Percentiles rank a stretch among this genome's conserved stretches.
Conservation (phyloP, 306 rosid species). For the Styphnolobium japonicum region DNA sequence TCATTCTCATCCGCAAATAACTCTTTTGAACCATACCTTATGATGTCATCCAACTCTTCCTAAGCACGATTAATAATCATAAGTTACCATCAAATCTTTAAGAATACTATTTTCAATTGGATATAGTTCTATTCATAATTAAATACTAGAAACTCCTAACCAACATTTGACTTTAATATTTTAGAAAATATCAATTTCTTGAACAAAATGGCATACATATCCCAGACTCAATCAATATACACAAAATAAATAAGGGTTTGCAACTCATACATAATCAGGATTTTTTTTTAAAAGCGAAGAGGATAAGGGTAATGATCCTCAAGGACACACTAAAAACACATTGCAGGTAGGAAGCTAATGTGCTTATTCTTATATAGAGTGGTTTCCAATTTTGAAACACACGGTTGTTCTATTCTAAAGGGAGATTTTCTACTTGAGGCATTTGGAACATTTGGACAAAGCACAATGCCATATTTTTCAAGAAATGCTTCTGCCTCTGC, state of each 20-base stretch:
- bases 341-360: background rate
- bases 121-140: background rate
- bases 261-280: background rate
- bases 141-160: conserved; percentile 13
- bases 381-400: background rate
- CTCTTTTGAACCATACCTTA: conserved; percentile 95
- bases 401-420: background rate
- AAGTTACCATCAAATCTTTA: conserved; percentile 32
- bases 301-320: background rate
- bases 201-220: background rate
- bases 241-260: background rate
- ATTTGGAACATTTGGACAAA: background rate
- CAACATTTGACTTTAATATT: background rate
- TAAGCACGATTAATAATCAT: conserved; percentile 30
- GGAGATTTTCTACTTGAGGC: background rate
- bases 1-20: conserved; percentile 96
- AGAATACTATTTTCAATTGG: conserved; percentile 1
- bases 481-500: background rate
- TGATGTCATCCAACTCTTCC: conserved; percentile 99
- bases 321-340: background rate
- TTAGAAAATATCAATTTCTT: background rate
- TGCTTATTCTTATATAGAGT: background rate
- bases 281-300: background rate
- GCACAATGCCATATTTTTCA: background rate
- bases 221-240: conserved; percentile 13